Percentiles rank a stretch among this genome's conserved stretches.
These are phyloP conservation scores for Fusarium xylarioides DNA, from an alignment of 2,329 filamentous ascomycete species.

Conservation along the genomic window DNA sequence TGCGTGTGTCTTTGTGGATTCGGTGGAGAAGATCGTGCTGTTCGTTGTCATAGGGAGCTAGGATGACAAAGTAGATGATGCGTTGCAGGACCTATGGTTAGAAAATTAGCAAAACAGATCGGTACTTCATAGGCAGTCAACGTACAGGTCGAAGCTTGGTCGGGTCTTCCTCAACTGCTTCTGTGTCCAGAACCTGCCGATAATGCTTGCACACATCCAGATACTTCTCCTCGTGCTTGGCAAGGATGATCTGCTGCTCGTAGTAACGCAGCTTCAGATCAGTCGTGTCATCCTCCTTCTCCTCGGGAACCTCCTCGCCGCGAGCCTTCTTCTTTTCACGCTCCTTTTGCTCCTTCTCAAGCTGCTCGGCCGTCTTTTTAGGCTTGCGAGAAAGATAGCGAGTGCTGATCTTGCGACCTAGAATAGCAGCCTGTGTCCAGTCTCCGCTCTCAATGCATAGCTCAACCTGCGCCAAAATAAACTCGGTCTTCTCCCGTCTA, in stretches of 20 bases:
- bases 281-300: slow-evolving; percentile 87
- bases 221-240: slow-evolving; percentile 98
- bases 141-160: slow-evolving; percentile 85
- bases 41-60: slow-evolving; percentile 97
- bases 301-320: slow-evolving; percentile 80
- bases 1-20: slow-evolving; percentile 85
- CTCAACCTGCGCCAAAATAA: slow-evolving; percentile 93
- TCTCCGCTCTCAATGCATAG: slow-evolving; percentile 96
- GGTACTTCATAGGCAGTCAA: neutral
- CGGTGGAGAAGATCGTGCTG: slow-evolving; percentile 97
- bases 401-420: slow-evolving; percentile 97
- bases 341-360: slow-evolving; percentile 91
- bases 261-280: slow-evolving; percentile 96
- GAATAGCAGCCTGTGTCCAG: slow-evolving; percentile 94
- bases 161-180: slow-evolving; percentile 90
- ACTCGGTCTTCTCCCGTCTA: slow-evolving; percentile 96
- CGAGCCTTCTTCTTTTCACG: slow-evolving; percentile 85
- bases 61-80: slow-evolving; percentile 97
- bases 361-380: slow-evolving; percentile 87
- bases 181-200: slow-evolving; percentile 93
- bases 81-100: slow-evolving; percentile 79
- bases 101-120: slow-evolving; percentile 20
- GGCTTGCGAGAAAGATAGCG: slow-evolving; percentile 89
- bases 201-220: slow-evolving; percentile 98
- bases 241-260: slow-evolving; percentile 94